Evolutionary conservation across 1,139 yeast genomes (phyloP), one percentile per base, ranked within the genome.

Genomic region (Fermentozyma sake): DNA sequence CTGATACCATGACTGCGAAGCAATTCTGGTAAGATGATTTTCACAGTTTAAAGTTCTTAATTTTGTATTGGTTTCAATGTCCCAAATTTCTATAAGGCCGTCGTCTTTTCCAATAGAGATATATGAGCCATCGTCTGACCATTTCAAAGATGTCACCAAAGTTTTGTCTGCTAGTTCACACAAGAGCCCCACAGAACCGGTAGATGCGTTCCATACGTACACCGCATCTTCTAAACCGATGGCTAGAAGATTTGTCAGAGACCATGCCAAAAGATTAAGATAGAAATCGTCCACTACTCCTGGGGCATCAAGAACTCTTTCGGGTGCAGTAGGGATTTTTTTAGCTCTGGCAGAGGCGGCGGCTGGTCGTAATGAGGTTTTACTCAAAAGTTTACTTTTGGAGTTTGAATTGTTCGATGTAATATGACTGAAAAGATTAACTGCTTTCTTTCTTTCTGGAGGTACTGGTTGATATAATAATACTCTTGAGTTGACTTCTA

Each of bases 241-340:
- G 1, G 96, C 97, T 23, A 93, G 67, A 31, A 81, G 66, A 53
- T 91, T 87, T 18, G 79, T 76, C 46, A 66, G 64, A 3, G 96
- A 87, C 98, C 98, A 91, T 36, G 91, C 79, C 33, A 91, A 59
- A 29, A 91, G 62, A 52, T 87, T 89, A 31, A 89, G 68, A 53
- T 91, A 91, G 54, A 87, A 93, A 58, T 91, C 98, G 53, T 91
- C 96, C 19, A 82, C 73, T 32, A 89, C 69, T 0, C 96, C 96
- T 0, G 98, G 99, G 0, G 98, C 98, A 58, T 91, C 99, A 26
- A 91, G 67, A 2, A 91, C 95, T 41, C 95, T 72, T 43, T 86
- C 96, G 1, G 98, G 97, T 10, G 87, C 86, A 0, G 86, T 76
- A 9, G 95, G 87, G 23, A 91, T 73, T 44, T 80, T 82, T 41